A percentile compares a stretch with the other conserved stretches of the same genome.
phyloP scores from a whole-genome alignment of 345 rosid genomes.

The Euphorbia lathyris region DNA sequence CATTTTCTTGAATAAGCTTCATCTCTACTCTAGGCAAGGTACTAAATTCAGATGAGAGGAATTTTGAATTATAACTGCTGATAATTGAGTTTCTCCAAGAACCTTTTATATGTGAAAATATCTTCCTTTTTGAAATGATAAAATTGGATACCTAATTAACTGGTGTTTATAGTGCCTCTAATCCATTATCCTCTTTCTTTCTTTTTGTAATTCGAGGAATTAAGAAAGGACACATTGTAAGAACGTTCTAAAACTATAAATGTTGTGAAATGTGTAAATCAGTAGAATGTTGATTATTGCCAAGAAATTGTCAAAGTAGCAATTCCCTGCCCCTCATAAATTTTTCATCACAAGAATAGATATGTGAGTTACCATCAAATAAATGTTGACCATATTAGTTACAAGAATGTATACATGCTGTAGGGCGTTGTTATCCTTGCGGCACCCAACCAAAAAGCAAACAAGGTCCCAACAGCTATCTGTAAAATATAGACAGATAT shows the following conservation, averaged over 20 bases:
- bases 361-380: slow-evolving; percentile 76
- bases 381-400: slow-evolving; percentile 71
- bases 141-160: neutral
- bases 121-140: neutral
- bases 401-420: slow-evolving; percentile 98
- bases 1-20: neutral
- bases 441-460: slow-evolving; percentile 76
- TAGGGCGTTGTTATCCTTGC: slow-evolving; percentile 70
- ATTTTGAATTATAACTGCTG: neutral
- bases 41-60: neutral
- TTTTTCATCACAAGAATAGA: slow-evolving; percentile 44
- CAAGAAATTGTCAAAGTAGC: neutral
- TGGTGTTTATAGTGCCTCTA: neutral
- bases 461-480: slow-evolving; percentile 66
- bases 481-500: slow-evolving; percentile 30
- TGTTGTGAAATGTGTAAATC: neutral
- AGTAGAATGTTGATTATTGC: neutral
- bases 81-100: neutral
- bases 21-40: neutral
- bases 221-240: neutral
- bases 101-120: neutral
- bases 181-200: neutral
- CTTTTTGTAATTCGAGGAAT: neutral
- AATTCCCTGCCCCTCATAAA: slow-evolving; percentile 13
- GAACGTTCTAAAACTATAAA: neutral